Base-by-base conservation (phyloP, 352 stramenopile species). In the Phytophthora colocasiae region DNA sequence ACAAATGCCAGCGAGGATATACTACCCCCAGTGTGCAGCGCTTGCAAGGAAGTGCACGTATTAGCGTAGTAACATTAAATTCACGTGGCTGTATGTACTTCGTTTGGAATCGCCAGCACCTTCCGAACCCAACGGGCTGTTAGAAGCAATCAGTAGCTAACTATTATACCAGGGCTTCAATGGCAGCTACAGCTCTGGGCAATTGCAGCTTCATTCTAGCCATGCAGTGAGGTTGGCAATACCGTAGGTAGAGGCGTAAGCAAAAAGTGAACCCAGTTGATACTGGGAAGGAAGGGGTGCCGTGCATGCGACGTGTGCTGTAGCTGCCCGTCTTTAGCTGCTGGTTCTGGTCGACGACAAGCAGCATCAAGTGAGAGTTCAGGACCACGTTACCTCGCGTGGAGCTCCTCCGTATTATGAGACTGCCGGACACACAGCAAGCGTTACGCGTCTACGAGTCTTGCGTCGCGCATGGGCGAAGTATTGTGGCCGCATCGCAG, bases 301-400 rank as follows among this genome's bases (percentile, higher is more conserved):
- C 9, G 46, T 64, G 46, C 57, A 64, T 64, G 57, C 56, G 45
- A 51, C 45, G 46, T 51, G 56, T 40, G 57, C 15, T 22, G 22
- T 22, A 22, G 17, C 22, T 12, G 44, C 46, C 57, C 46, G 14
- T 38, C 46, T 52, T 51, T 50, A 31, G 52, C 52, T 58, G 15
- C 36, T 57, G 56, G 45, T 49, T 68, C 51, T 57, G 60, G 45
- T 63, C 60, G 51, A 48, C 60, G 43, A 50, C 34, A 34, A 61
- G 31, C 58, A 14, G 34, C 39, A 14, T 11, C 39, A 9, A 34
- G 24, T 11, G 17, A 47, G 4, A 9, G 12, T 38, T 7, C 40
- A 27, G 40, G 17, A 24, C 60, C 60, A 68, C 61, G 61, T 69
- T 69, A 59, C 61, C 45, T 19, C 24, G 27, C 22, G 22, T 34